phyloP scores from a whole-genome alignment of 768 basidiomycete species.

The Panellus pusillus region DNA sequence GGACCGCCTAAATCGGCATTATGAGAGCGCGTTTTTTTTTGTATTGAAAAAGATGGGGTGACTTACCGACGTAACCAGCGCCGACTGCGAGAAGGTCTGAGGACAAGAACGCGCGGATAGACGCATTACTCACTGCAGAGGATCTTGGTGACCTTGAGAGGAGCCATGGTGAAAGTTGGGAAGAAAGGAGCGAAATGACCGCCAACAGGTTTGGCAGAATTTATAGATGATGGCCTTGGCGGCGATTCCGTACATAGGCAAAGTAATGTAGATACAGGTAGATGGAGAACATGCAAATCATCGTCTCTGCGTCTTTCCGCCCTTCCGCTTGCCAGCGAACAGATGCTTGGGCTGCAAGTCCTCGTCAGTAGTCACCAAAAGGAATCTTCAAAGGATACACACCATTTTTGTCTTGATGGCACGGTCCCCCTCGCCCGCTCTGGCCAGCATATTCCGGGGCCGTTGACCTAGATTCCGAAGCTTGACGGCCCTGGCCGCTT shows the following conservation, averaged over 20 bases:
- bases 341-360: slow-evolving; percentile 76
- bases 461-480: slow-evolving; percentile 87
- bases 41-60: slow-evolving; percentile 1
- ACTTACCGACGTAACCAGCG: slow-evolving; percentile 90
- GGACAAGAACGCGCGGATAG: neutral
- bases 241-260: too few species aligned
- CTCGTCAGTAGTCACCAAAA: slow-evolving; percentile 7
- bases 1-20: slow-evolving; percentile 67
- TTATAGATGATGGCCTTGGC: neutral
- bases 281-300: slow-evolving; percentile 32
- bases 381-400: slow-evolving; percentile 22
- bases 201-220: neutral
- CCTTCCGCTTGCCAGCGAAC: slow-evolving; percentile 82
- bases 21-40: neutral
- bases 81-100: slow-evolving; percentile 51
- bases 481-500: slow-evolving; percentile 76
- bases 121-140: slow-evolving; percentile 64
- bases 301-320: slow-evolving; percentile 79
- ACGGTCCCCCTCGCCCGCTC: slow-evolving; percentile 89
- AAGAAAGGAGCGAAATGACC: neutral
- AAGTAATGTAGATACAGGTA: neutral
- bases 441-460: slow-evolving; percentile 82
- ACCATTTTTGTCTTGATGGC: slow-evolving; percentile 84
- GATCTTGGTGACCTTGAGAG: slow-evolving; percentile 55
- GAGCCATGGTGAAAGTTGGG: slow-evolving; percentile 20